These are phyloP conservation scores for Malus asiatica DNA, from an alignment of 306 rosid genomes.

Conservation along the genomic window DNA sequence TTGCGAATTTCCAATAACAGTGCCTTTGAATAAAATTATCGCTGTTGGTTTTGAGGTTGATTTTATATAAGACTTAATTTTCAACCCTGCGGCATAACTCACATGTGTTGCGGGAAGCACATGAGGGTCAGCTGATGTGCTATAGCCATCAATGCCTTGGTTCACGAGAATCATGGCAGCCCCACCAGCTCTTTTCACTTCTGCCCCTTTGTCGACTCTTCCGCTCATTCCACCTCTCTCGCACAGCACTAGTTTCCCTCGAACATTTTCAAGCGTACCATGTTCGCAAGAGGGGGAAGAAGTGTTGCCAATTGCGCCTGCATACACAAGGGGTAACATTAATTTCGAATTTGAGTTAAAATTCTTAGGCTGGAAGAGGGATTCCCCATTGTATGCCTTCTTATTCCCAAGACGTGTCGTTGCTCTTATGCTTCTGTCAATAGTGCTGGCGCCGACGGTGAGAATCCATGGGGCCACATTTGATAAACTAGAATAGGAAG, in stretches of 20 bases:
- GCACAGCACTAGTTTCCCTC: conserved; percentile 46
- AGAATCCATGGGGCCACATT: conserved; percentile 72
- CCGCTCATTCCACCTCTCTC: conserved; percentile 18
- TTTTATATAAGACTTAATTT: conserved; percentile 30
- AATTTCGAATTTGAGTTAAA: conserved; percentile 1
- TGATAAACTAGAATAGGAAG: conserved; percentile 21
- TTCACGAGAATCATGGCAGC: conserved; percentile 40
- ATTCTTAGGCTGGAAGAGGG: conserved; percentile 21
- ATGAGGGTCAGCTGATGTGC: conserved; percentile 17
- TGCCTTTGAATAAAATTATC: conserved; percentile 39
- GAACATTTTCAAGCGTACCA: conserved; percentile 21
- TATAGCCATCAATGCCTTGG: neutral
- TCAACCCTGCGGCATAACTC: conserved; percentile 27
- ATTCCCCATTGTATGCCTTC: conserved; percentile 29
- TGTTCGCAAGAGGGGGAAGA: conserved; percentile 11
- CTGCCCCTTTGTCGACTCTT: conserved; percentile 4
- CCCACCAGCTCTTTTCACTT: conserved; percentile 37
- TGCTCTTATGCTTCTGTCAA: conserved; percentile 43
- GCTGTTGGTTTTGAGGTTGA: conserved; percentile 10
- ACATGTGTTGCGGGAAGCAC: conserved; percentile 39
- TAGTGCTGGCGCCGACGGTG: conserved; percentile 28
- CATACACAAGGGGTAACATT: conserved; percentile 33
- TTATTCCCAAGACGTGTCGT: conserved; percentile 36
- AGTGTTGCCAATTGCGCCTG: conserved; percentile 19
- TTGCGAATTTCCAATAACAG: conserved; percentile 29